Evolutionary conservation across 2,329 filamentous ascomycete species (phyloP).

Genomic region (Penicillium sp.): DNA sequence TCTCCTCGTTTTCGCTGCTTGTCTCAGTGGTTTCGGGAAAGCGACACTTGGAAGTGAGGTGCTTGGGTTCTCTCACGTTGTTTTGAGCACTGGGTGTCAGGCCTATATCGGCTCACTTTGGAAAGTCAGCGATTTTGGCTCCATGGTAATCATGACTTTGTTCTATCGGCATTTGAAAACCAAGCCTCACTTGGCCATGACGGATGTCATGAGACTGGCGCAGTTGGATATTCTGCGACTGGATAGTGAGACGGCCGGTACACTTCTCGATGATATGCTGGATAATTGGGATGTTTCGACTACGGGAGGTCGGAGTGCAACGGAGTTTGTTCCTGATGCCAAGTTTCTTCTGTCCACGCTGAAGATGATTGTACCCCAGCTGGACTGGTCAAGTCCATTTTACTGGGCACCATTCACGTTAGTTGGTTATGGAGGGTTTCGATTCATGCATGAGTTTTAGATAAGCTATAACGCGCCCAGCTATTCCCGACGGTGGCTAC

Average conservation of each 20-base stretch:
- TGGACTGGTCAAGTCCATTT: slow-evolving; percentile 26
- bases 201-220: no score
- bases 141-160: slow-evolving; percentile 22
- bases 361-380: slow-evolving; percentile 22
- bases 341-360: slow-evolving; percentile 17
- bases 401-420: slow-evolving; percentile 26
- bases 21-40: no score
- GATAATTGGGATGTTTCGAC: slow-evolving; percentile 9
- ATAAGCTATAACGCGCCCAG: not conserved
- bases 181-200: slow-evolving; percentile 9
- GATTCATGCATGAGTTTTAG: slow-evolving; percentile 12
- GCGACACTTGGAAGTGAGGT: no score
- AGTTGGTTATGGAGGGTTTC: slow-evolving; percentile 24
- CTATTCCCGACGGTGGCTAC: not conserved
- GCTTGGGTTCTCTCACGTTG: no score
- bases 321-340: slow-evolving; percentile 22
- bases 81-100: no score
- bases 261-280: slow-evolving; percentile 20
- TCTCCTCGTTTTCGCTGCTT: no score
- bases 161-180: slow-evolving; percentile 24
- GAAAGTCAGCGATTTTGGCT: no score
- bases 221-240: slow-evolving; percentile 19
- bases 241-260: slow-evolving; percentile 14
- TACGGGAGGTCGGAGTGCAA: slow-evolving; percentile 3
- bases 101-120: no score